A percentile compares a stretch with the other conserved stretches of the same genome.
phyloP scores from a whole-genome alignment of 805 yeast genomes.

The Wickerhamomyces chaumierensis region DNA sequence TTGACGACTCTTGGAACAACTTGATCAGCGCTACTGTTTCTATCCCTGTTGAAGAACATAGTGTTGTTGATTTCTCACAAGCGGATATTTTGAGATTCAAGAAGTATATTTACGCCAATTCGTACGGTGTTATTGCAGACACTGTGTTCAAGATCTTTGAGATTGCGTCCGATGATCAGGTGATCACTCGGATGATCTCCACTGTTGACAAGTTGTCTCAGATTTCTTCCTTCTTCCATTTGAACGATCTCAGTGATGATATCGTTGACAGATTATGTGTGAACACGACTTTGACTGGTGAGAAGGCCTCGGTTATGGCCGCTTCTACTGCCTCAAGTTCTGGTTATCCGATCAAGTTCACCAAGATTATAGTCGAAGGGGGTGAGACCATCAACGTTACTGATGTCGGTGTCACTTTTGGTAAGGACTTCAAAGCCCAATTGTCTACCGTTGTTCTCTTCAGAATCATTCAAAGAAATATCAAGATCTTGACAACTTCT shows the following conservation, averaged over 20 bases:
- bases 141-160: constrained; percentile 72
- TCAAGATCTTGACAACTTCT: constrained; percentile 28
- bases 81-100: constrained; percentile 47
- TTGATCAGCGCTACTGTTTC: constrained; percentile 34
- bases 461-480: constrained; percentile 55
- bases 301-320: constrained; percentile 3
- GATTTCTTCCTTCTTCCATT: constrained; percentile 56
- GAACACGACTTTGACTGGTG: constrained; percentile 52
- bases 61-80: constrained; percentile 11
- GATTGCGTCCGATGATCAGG: constrained; percentile 83
- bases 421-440: constrained; percentile 87
- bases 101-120: constrained; percentile 51
- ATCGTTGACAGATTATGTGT: constrained; percentile 57
- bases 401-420: constrained; percentile 73
- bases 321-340: constrained; percentile 2
- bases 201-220: constrained; percentile 78
- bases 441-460: constrained; percentile 78
- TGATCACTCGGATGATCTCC: constrained; percentile 77
- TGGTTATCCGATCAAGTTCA: constrained; percentile 9
- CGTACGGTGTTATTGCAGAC: constrained; percentile 54
- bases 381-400: constrained; percentile 51
- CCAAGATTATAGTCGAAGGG: constrained; percentile 17
- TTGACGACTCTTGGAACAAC: constrained; percentile 79
- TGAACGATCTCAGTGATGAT: constrained; percentile 47
- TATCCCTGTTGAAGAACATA: constrained; percentile 17